These are phyloP conservation scores for Eimeria falciformis DNA, from an alignment of 169 alveolate species.

Conservation along the genomic window DNA sequence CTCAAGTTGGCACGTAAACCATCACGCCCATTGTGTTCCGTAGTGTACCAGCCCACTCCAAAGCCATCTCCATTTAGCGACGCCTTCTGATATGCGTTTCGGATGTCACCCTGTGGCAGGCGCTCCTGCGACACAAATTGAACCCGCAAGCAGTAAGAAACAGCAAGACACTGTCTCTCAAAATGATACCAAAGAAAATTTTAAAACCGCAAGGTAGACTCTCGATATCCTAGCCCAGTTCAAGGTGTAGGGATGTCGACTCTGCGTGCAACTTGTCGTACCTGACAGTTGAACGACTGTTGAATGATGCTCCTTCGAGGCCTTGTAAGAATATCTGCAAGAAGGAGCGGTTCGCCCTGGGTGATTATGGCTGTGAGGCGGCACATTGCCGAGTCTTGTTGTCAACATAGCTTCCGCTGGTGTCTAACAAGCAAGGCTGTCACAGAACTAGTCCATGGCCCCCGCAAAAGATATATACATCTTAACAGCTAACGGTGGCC, in stretches of 20 bases:
- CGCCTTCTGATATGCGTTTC: slow-evolving; percentile 71
- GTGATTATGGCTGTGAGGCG: slow-evolving; percentile 77
- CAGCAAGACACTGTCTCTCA: not conserved
- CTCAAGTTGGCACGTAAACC: slow-evolving; percentile 3
- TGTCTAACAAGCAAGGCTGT: not conserved
- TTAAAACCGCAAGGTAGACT: not conserved
- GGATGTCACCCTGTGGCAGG: slow-evolving; percentile 43
- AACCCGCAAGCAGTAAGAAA: no score
- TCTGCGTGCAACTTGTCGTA: not conserved
- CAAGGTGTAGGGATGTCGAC: not conserved
- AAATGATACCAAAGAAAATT: no score
- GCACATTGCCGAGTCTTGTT: slow-evolving; percentile 71
- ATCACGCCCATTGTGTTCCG: not conserved
- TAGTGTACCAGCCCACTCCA: slow-evolving; percentile 78
- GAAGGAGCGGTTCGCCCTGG: slow-evolving; percentile 77
- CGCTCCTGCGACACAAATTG: slow-evolving; percentile 63
- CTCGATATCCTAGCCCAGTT: not conserved
- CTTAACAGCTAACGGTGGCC: no score
- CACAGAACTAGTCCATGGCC: slow-evolving; percentile 51
- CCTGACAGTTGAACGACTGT: slow-evolving; percentile 80
- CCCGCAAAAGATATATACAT: not conserved
- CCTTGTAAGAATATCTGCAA: slow-evolving; percentile 77
- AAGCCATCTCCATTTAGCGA: slow-evolving; percentile 78
- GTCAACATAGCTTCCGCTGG: slow-evolving; percentile 12
- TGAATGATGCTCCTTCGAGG: slow-evolving; percentile 76